Base-by-base conservation (phyloP, 2,329 filamentous ascomycete species). In the Epichloe festucae region DNA sequence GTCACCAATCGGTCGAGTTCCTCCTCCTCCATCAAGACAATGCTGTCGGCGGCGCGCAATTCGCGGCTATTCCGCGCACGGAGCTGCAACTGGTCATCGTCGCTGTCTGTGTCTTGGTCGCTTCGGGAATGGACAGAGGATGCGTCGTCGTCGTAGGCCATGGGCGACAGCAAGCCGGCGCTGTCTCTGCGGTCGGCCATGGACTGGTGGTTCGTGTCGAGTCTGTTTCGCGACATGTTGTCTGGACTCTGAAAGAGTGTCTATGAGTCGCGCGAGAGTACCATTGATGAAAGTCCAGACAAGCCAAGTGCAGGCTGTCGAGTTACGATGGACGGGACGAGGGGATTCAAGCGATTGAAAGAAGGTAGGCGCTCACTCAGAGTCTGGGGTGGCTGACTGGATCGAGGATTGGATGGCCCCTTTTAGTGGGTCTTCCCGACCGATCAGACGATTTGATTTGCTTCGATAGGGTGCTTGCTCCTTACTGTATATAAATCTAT, bases 91-190 rank as follows among this genome's bases (percentile, higher is more conserved):
- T 86, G 74, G 64, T 89, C 84, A 65, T 89, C 85, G 58, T 88
- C 84, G 67, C 81, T 86, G 63, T 89, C 85, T 52, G 81, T 84
- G 62, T 88, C 84, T 64, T 87, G 84, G 61, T 86, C 84, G 69
- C 77, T 82, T 55, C 78, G 77, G 59, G 76, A 81, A 60, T 82
- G 77, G 42, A 87, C 68, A 6, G 83, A 86, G 12, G 78, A 70
- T 50, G 81, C 82, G 65, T 88, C 85, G 59, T 82, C 81, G 58
- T 87, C 83, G 70, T 85, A 84, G 46, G 72, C 75, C 55, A 72
- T 66, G 41, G 82, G 81, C 12, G 81, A 84, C 46, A 87, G 77
- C 46, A 85, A 73, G 45, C 74, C 76, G 48, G 59, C 58, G 52
- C 64, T 62, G 57, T 70, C 67, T 46, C 48, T 38, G 23, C 59